Base-by-base conservation (phyloP, 1,139 yeast species). In the Scheffersomyces illinoinensis region DNA sequence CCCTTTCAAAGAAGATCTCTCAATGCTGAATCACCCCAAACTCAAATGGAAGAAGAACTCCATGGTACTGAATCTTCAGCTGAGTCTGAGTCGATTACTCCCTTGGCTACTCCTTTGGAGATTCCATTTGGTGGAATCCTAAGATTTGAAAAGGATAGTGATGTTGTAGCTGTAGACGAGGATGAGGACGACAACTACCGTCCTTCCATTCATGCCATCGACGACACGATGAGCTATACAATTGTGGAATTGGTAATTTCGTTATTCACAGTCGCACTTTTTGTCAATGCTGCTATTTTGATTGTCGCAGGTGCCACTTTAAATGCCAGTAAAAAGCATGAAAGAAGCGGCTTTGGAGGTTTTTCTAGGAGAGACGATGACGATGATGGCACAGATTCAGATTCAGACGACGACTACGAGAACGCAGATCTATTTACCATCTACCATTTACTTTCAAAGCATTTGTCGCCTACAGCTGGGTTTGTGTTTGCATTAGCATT, bases 381-480 rank as follows among this genome's bases (percentile, higher is more conserved):
- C 56, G 67, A 66, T 53, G 56, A 56, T 20, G 67, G 66, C 49
- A 60, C 67, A 17, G 81, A 73, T 58, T 57, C 65, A 50, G 79
- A 75, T 54, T 62, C 63, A n/a, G 91, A 85, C 57, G 81, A 78
- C 54, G 88, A 85, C 62, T 74, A 70, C 59, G 72, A 69, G 21
- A 78, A 76, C 61, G 98, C 98, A 1, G 99, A 95, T 72, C 81
- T 95, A 62, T 87, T 90, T 71, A 87, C 97, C 17, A 91, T 95
- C 62, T 91, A 93, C 72, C 85, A 89, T 60, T 81, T 93, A 73
- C 83, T 95, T 24, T 80, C 88, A 4, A 76, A 82, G 53, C 91
- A 90, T 67, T 82, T 95, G 53, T 91, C 97, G 1, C 89, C 91
- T n/a, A 89, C 93, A 2, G 98, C 98, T 0, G 99, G 98, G 4